These are phyloP conservation scores for Fragilaria crotonensis DNA, from an alignment of 108 stramenopile species.

Conservation along the genomic window DNA sequence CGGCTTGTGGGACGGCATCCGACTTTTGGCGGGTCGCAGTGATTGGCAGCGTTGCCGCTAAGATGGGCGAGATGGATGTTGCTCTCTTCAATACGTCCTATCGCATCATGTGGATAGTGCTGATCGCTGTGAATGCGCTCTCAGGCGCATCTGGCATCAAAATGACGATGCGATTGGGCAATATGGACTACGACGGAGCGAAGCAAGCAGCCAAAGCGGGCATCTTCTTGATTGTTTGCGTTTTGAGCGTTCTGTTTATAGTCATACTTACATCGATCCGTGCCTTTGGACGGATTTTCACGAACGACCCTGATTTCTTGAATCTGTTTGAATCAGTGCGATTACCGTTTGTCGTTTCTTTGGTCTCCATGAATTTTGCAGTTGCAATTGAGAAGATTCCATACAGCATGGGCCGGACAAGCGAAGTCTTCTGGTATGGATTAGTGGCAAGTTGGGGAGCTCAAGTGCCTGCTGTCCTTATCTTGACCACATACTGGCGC, in stretches of 20 bases:
- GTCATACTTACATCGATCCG: slow-evolving; percentile 41
- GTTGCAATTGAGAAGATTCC: slow-evolving; percentile 75
- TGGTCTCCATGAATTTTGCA: slow-evolving; percentile 75
- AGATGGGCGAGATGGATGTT: slow-evolving; percentile 57
- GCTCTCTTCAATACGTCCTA: slow-evolving; percentile 85
- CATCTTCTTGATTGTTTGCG: slow-evolving; percentile 26
- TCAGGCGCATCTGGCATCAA: slow-evolving; percentile 47
- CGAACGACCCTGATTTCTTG: slow-evolving; percentile 56
- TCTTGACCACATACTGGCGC: slow-evolving; percentile 60
- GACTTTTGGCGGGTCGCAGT: slow-evolving; percentile 82
- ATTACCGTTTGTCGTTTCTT: slow-evolving; percentile 44
- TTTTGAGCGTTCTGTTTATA: slow-evolving; percentile 30
- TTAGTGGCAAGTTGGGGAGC: slow-evolving; percentile 59
- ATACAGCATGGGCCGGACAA: slow-evolving; percentile 64
- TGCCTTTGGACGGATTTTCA: slow-evolving; percentile 59
- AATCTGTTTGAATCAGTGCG: slow-evolving; percentile 53
- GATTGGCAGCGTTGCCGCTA: slow-evolving; percentile 61
- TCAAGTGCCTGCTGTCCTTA: slow-evolving; percentile 71
- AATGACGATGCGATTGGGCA: slow-evolving; percentile 41
- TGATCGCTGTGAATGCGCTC: slow-evolving; percentile 57
- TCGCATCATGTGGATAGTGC: slow-evolving; percentile 80
- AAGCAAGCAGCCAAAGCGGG: slow-evolving; percentile 50
- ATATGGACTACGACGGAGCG: slow-evolving; percentile 43
- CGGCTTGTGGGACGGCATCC: slow-evolving; percentile 53
- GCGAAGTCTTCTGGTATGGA: slow-evolving; percentile 59